Percentiles rank a stretch among this genome's conserved stretches.
phyloP scores from a whole-genome alignment of 768 basidiomycete species.

The Mycena latifolia region DNA sequence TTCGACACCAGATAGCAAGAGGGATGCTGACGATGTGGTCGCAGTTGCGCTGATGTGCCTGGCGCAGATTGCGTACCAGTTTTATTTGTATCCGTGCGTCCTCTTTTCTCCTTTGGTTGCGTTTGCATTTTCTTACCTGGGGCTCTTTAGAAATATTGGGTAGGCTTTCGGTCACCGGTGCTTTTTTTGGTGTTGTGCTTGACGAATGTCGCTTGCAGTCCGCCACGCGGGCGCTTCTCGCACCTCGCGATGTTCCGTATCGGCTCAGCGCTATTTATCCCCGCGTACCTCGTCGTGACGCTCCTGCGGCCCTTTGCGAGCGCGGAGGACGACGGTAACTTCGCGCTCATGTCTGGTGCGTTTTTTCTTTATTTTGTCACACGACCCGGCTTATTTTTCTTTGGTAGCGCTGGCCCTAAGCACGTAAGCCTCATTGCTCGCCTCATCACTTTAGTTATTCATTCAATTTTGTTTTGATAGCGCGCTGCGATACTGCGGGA shows the following conservation, averaged over 20 bases:
- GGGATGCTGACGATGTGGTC: not conserved
- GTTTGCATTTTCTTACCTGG: not conserved
- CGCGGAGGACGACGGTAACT: slow-evolving; percentile 74
- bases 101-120: not conserved
- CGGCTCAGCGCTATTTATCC: slow-evolving; percentile 88
- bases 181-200: slow-evolving; percentile 5
- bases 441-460: slow-evolving; percentile 9
- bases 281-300: slow-evolving; percentile 86
- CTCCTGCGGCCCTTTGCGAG: slow-evolving; percentile 83
- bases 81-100: slow-evolving; percentile 91
- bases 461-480: slow-evolving; percentile 52
- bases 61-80: slow-evolving; percentile 94
- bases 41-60: slow-evolving; percentile 93
- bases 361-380: slow-evolving; percentile 16
- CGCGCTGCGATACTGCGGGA: slow-evolving; percentile 86
- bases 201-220: slow-evolving; percentile 53
- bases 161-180: slow-evolving; percentile 38
- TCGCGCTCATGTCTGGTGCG: slow-evolving; percentile 86
- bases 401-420: slow-evolving; percentile 25
- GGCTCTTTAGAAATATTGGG: slow-evolving; percentile 73
- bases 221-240: slow-evolving; percentile 85
- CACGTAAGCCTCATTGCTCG: slow-evolving; percentile 17
- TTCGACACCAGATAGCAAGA: no score
- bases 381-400: not conserved
- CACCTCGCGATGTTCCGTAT: slow-evolving; percentile 93